These are phyloP conservation scores for Dillenia turbinata DNA, from an alignment of 164 flowering plant genomes.

Conservation along the genomic window DNA sequence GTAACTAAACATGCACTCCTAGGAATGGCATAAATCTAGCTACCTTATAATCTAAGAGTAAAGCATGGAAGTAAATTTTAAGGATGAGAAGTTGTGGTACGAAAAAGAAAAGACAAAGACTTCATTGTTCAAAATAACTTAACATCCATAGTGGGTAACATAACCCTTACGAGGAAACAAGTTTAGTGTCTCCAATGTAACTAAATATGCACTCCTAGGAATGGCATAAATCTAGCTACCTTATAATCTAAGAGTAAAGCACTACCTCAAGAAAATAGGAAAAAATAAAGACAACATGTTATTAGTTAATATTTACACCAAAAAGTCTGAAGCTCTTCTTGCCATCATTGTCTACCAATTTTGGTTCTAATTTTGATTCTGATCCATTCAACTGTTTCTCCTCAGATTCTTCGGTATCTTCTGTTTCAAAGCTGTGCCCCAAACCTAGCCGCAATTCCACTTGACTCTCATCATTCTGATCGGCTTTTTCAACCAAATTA, in stretches of 20 bases:
- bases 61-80: too few relatives aligned
- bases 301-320: slow-evolving; percentile 30
- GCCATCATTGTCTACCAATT: neutral
- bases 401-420: slow-evolving; percentile 4
- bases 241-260: neutral
- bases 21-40: neutral
- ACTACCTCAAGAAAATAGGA: neutral
- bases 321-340: slow-evolving; percentile 27
- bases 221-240: neutral
- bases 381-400: slow-evolving; percentile 8
- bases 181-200: neutral
- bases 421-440: slow-evolving; percentile 1
- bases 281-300: neutral
- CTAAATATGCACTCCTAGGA: neutral
- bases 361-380: neutral
- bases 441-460: slow-evolving; percentile 15
- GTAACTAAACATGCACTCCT: neutral
- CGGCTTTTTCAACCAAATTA: neutral
- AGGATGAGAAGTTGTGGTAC: too few relatives aligned
- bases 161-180: too few relatives aligned
- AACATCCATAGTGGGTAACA: neutral
- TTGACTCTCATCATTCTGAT: slow-evolving; percentile 3
- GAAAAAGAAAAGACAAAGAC: neutral
- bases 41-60: neutral
- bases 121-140: neutral